Conservation (phyloP, 1,284 basidiomycete genomes). For the Rhodotorula mucilaginosa region DNA sequence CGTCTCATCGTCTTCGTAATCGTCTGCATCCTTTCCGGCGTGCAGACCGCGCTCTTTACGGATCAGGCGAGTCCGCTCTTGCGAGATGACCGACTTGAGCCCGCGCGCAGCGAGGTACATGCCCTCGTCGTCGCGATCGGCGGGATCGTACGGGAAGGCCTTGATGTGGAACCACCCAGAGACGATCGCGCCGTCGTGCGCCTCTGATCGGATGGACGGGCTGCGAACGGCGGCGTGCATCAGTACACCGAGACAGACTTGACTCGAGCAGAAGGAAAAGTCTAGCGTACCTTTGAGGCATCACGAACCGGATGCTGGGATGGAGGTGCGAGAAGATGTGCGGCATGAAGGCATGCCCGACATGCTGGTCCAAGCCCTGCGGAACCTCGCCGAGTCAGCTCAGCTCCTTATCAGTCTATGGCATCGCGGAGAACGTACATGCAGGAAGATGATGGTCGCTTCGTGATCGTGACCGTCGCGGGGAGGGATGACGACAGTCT, state of each 20-base stretch:
- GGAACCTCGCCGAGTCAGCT: neutral
- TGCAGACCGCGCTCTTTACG: slow-evolving; percentile 7
- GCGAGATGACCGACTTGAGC: slow-evolving; percentile 25
- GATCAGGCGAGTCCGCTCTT: slow-evolving; percentile 31
- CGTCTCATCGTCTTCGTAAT: neutral
- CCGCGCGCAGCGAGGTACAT: slow-evolving; percentile 25
- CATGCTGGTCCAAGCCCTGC: slow-evolving; percentile 27
- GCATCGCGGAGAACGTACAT: slow-evolving; percentile 10
- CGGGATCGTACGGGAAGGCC: slow-evolving; percentile 25
- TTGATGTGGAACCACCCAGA: slow-evolving; percentile 38
- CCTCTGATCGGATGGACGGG: neutral
- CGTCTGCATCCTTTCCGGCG: neutral
- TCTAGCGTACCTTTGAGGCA: slow-evolving; percentile 30
- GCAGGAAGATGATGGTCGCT: slow-evolving; percentile 32
- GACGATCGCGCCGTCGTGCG: slow-evolving; percentile 2
- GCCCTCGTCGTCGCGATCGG: slow-evolving; percentile 14
- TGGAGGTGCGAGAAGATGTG: slow-evolving; percentile 4
- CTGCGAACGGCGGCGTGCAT: neutral
- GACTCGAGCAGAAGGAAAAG: neutral
- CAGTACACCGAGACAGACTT: neutral
- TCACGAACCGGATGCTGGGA: slow-evolving; percentile 29
- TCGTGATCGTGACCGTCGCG: slow-evolving; percentile 10
- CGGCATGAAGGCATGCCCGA: slow-evolving; percentile 19
- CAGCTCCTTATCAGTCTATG: too few species aligned
- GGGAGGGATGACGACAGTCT: neutral